Evolutionary conservation across 2,329 filamentous ascomycete species (phyloP).

Genomic region (Calonectria henricotiae): DNA sequence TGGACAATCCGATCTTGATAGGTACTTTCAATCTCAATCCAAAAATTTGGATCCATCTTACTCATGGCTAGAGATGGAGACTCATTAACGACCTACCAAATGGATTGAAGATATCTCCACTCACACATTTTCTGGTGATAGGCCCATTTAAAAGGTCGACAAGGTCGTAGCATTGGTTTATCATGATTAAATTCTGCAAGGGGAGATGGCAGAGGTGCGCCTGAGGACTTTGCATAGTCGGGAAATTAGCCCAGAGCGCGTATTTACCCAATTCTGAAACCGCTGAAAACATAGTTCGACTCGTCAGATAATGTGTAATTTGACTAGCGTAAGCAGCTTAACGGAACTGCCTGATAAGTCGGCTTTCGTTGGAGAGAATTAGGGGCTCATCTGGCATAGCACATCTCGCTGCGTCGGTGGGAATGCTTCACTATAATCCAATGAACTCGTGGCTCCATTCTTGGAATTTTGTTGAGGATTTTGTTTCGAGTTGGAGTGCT

Average conservation of each 20-base stretch:
- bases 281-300: constrained; percentile 72
- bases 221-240: constrained; percentile 82
- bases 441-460: neutral
- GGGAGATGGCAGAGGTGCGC: constrained; percentile 79
- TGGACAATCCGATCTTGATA: constrained; percentile 80
- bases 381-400: neutral
- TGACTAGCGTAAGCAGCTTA: neutral
- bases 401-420: neutral
- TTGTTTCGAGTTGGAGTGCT: neutral
- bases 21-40: constrained; percentile 86
- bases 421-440: neutral
- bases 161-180: constrained; percentile 80
- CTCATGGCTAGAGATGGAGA: constrained; percentile 72
- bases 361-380: neutral
- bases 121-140: constrained; percentile 95
- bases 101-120: neutral
- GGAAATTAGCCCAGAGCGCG: constrained; percentile 82
- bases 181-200: constrained; percentile 78
- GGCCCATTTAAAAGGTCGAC: constrained; percentile 85
- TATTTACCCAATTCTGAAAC: constrained; percentile 80
- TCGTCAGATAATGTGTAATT: neutral
- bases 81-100: constrained; percentile 52
- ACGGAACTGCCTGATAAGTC: neutral
- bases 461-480: neutral
- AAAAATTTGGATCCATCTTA: constrained; percentile 87